Conservation (phyloP, 805 yeast species). For the Pichia cabralensis region DNA sequence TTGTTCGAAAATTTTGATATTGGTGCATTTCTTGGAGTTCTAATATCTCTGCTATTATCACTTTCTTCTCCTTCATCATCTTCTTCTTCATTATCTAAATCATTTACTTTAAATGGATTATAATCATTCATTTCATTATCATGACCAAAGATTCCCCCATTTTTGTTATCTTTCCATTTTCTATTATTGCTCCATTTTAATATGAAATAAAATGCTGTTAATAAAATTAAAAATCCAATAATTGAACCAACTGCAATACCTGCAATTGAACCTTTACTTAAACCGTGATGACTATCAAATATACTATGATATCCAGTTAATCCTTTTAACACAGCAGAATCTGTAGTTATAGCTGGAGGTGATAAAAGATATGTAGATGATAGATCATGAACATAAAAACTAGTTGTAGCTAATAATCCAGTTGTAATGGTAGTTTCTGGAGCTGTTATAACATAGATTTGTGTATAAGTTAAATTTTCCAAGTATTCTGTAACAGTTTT, state of each 20-base stretch:
- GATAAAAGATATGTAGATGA: constrained; percentile 11
- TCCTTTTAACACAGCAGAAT: constrained; percentile 13
- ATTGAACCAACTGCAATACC: constrained; percentile 23
- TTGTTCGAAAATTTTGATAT: background rate
- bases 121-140: background rate
- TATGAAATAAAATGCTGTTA: constrained; percentile 10
- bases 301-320: constrained; percentile 5
- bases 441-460: constrained; percentile 22
- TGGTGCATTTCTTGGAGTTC: background rate
- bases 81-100: background rate
- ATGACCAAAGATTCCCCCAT: too few species aligned
- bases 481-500: constrained; percentile 11
- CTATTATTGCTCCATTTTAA: constrained; percentile 10
- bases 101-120: too few species aligned
- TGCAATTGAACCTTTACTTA: constrained; percentile 19
- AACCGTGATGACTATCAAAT: background rate
- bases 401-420: constrained; percentile 15
- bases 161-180: too few species aligned
- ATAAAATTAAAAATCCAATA: constrained; percentile 13
- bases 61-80: background rate
- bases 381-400: constrained; percentile 8
- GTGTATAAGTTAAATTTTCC: constrained; percentile 18
- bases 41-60: background rate
- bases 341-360: constrained; percentile 22
- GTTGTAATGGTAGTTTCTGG: constrained; percentile 20